Conservation (phyloP, 805 yeast species). For the Kodamaea kakaduensis region DNA sequence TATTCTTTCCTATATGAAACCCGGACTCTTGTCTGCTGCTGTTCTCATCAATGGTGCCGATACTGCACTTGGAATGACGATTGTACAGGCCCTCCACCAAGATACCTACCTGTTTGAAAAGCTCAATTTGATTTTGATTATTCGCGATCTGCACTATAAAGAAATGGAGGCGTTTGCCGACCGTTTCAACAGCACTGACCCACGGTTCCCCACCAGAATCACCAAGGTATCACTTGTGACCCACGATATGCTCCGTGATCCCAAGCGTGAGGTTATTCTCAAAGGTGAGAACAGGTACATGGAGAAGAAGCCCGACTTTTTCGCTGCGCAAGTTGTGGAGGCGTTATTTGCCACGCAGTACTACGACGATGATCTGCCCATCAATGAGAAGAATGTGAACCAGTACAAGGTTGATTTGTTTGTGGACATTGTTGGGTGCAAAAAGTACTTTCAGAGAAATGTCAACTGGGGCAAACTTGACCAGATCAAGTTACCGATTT, state of each 20-base stretch:
- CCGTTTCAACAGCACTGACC: constrained; percentile 17
- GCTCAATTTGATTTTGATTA: constrained; percentile 30
- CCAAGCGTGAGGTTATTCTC: constrained; percentile 31
- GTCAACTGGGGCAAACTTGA: constrained; percentile 29
- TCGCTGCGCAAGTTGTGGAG: constrained; percentile 35
- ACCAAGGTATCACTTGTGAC: constrained; percentile 26
- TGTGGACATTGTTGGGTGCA: constrained; percentile 39
- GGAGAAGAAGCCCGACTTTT: constrained; percentile 32
- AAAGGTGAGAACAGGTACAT: constrained; percentile 33
- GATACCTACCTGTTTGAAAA: constrained; percentile 22
- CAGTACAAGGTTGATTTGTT: constrained; percentile 32
- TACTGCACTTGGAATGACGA: constrained; percentile 34
- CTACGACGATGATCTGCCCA: constrained; percentile 17
- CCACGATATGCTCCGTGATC: constrained; percentile 23
- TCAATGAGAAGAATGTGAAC: constrained; percentile 19
- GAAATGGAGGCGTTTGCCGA: constrained; percentile 20
- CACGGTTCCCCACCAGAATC: constrained; percentile 19
- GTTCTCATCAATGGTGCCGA: constrained; percentile 43
- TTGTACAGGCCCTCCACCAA: constrained; percentile 32
- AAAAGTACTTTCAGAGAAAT: constrained; percentile 31
- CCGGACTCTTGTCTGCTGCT: constrained; percentile 19
- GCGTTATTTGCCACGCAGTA: constrained; percentile 24
- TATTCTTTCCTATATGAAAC: constrained; percentile 25
- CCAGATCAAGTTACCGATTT: constrained; percentile 27
- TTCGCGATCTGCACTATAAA: constrained; percentile 19